These are phyloP conservation scores for Exophiala sp. DNA, from an alignment of 2,329 filamentous ascomycete genomes.

Conservation along the genomic window DNA sequence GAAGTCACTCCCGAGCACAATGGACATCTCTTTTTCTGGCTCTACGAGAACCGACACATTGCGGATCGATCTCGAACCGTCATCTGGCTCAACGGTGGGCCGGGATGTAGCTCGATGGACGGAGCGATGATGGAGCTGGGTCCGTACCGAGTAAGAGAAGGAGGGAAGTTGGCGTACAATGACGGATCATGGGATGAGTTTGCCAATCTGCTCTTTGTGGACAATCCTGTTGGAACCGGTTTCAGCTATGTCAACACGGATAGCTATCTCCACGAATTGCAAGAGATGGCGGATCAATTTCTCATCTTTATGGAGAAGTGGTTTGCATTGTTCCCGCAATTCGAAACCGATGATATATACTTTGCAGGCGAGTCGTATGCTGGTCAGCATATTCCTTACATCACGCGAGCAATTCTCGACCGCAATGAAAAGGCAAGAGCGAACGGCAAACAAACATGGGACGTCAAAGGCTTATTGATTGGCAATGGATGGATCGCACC, in stretches of 20 bases:
- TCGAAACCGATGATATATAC: constrained; percentile 86
- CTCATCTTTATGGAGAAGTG: constrained; percentile 86
- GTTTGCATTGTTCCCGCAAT: constrained; percentile 87
- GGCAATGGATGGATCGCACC: constrained; percentile 98
- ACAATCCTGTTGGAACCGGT: constrained; percentile 93
- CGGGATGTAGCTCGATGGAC: constrained; percentile 96
- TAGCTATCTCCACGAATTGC: constrained; percentile 77
- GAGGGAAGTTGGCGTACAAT: constrained; percentile 70
- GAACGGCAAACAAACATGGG: constrained; percentile 60
- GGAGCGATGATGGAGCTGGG: constrained; percentile 95
- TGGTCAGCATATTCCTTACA: constrained; percentile 95
- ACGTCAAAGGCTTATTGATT: constrained; percentile 79
- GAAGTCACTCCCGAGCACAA: constrained; percentile 81
- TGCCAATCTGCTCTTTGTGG: constrained; percentile 92
- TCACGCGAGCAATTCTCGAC: constrained; percentile 83
- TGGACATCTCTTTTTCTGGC: constrained; percentile 98
- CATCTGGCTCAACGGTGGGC: constrained; percentile 95
- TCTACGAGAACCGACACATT: constrained; percentile 93
- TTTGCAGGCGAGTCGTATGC: constrained; percentile 95
- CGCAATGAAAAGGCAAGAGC: constrained; percentile 66
- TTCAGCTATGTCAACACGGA: constrained; percentile 94
- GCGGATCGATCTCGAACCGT: constrained; percentile 86
- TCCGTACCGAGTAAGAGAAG: constrained; percentile 79
- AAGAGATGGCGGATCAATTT: constrained; percentile 87
- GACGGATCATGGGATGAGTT: constrained; percentile 99